Evolutionary conservation across 345 rosid genomes (phyloP).

Genomic region (Moringa oleifera): DNA sequence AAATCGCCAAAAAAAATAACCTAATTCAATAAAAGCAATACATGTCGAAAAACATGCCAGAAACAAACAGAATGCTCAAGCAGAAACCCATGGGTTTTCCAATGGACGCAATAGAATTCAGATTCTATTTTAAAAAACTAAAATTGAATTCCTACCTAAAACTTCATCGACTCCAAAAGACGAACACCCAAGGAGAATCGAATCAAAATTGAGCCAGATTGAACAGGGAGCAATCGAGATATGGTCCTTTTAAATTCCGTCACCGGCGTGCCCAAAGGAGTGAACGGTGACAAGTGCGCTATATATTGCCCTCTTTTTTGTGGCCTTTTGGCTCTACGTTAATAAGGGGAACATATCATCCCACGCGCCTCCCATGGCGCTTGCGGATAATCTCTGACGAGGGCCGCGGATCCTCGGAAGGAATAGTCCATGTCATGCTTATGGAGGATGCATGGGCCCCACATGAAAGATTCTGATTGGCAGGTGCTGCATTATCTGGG

Average conservation of each 20-base stretch:
- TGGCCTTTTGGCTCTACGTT: constrained; percentile 17
- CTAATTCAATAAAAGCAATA: constrained; percentile 18
- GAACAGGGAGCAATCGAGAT: constrained; percentile 9
- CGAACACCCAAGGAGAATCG: constrained; percentile 11
- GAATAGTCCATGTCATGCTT: not conserved
- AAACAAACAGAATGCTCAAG: constrained; percentile 8
- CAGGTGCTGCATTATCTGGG: not conserved
- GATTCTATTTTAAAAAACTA: constrained; percentile 9
- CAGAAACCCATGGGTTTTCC: constrained; percentile 1
- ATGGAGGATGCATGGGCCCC: constrained; percentile 1
- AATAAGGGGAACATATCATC: constrained; percentile 17
- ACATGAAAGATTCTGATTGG: constrained; percentile 18
- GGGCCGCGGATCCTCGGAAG: too few relatives aligned
- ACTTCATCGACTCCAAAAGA: constrained; percentile 16
- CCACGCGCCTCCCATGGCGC: constrained; percentile 16
- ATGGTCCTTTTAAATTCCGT: constrained; percentile 16
- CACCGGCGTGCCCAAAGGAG: constrained; percentile 33
- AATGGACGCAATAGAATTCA: constrained; percentile 2
- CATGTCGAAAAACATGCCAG: constrained; percentile 8
- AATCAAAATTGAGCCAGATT: constrained; percentile 14
- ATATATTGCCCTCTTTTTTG: constrained; percentile 10
- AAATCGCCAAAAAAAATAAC: not conserved
- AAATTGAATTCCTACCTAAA: constrained; percentile 32
- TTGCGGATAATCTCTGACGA: constrained; percentile 8
- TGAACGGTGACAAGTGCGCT: constrained; percentile 33